phyloP scores from a whole-genome alignment of 177 flowering plant species.

The Vitis hybrid region DNA sequence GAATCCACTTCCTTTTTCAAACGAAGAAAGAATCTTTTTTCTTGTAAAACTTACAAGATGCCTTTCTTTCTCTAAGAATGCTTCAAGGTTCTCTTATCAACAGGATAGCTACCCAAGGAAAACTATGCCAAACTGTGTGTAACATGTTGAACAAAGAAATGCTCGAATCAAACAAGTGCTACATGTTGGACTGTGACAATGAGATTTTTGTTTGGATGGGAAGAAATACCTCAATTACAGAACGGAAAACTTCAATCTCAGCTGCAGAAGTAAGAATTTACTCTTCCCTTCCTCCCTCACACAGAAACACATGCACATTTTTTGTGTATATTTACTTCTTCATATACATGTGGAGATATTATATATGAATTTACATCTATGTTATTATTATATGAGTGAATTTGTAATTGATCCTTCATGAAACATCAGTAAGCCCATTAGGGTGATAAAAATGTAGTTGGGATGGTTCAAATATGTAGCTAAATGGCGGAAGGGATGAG shows the following conservation, averaged over 20 bases:
- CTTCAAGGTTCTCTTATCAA: conserved; percentile 15
- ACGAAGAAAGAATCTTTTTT: too few relatives aligned
- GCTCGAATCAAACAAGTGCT: conserved; percentile 63
- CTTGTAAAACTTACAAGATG: too few relatives aligned
- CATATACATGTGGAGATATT: too few relatives aligned
- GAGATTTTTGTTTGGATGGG: conserved; percentile 89
- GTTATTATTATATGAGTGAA: too few relatives aligned
- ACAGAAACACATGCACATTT: not conserved
- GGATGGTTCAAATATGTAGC: too few relatives aligned
- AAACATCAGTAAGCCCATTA: too few relatives aligned
- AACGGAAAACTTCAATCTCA: conserved; percentile 59
- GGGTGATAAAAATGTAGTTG: too few relatives aligned
- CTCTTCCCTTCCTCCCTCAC: not conserved
- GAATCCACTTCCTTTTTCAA: too few relatives aligned
- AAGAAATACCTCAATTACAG: conserved; percentile 55
- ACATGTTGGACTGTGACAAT: conserved; percentile 65
- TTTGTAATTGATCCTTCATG: too few relatives aligned
- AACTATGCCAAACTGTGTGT: conserved; percentile 32
- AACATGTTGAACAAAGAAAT: conserved; percentile 45
- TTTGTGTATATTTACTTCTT: not conserved
- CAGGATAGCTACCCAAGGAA: conserved; percentile 54
- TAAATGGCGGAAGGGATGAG: too few relatives aligned
- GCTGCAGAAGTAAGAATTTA: conserved; percentile 52
- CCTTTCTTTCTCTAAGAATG: not conserved
- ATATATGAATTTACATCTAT: too few relatives aligned